Percentiles rank a stretch among this genome's conserved stretches.
These are phyloP conservation scores for Hansfordia pulvinata DNA, from an alignment of 2,329 filamentous ascomycete species.

Conservation along the genomic window DNA sequence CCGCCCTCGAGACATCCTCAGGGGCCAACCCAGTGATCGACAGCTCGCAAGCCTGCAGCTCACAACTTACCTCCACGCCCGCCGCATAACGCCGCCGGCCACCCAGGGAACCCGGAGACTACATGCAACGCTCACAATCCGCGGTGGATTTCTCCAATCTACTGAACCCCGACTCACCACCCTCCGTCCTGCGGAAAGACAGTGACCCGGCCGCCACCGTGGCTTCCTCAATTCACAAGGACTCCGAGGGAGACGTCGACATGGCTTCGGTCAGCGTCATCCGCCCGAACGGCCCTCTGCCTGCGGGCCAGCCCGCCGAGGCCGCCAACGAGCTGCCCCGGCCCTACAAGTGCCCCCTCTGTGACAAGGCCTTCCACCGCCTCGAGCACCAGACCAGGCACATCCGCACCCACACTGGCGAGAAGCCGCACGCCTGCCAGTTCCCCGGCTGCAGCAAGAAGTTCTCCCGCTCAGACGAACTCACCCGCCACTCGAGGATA, in stretches of 20 bases:
- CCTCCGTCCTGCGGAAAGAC: constrained; percentile 16
- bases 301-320: constrained; percentile 48
- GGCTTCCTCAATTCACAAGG: constrained; percentile 12
- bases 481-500: constrained; percentile 93
- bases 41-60: too few relatives aligned
- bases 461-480: constrained; percentile 90
- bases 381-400: constrained; percentile 86
- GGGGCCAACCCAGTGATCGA: too few relatives aligned
- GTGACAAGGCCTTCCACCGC: constrained; percentile 96
- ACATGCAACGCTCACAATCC: constrained; percentile 64
- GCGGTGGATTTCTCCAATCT: constrained; percentile 66
- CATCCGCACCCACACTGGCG: constrained; percentile 92
- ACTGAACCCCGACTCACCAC: constrained; percentile 45
- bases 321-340: constrained; percentile 63
- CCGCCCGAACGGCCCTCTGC: constrained; percentile 48
- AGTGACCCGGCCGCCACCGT: too few relatives aligned
- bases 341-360: constrained; percentile 96
- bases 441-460: constrained; percentile 94
- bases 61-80: too few relatives aligned
- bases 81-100: constrained; percentile 4
- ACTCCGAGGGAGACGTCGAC: constrained; percentile 23
- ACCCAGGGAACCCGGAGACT: constrained; percentile 26
- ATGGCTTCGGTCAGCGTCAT: constrained; percentile 43
- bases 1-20: too few relatives aligned
- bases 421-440: constrained; percentile 94